Percentiles rank a stretch among this genome's conserved stretches.
Evolutionary conservation across 495 filamentous ascomycete genomes (phyloP).

Genomic region (Mytilinidion resinicola): DNA sequence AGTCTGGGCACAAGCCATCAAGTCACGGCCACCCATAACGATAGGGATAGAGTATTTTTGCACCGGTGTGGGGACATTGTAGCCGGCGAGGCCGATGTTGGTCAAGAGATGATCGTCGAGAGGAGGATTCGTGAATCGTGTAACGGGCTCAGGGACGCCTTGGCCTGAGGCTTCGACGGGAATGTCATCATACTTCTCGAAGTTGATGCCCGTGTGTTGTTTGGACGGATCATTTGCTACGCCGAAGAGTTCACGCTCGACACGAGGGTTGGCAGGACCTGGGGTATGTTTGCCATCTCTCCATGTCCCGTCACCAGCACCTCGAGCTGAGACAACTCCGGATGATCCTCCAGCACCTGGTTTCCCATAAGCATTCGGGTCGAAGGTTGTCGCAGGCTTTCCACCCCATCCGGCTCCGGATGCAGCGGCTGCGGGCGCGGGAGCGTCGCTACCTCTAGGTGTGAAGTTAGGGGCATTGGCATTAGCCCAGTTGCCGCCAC

Average conservation of each 20-base stretch:
- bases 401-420: slow-evolving; percentile 19
- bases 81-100: slow-evolving; percentile 89
- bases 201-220: slow-evolving; percentile 97
- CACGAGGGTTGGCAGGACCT: slow-evolving; percentile 75
- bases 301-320: slow-evolving; percentile 93
- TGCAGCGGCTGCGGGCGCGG: slow-evolving; percentile 1
- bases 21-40: slow-evolving; percentile 89
- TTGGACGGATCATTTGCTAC: slow-evolving; percentile 88
- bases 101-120: slow-evolving; percentile 82
- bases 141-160: slow-evolving; percentile 86
- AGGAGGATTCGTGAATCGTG: slow-evolving; percentile 85
- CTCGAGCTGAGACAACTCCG: slow-evolving; percentile 50
- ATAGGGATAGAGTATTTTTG: slow-evolving; percentile 98
- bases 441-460: slow-evolving; percentile 43
- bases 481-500: slow-evolving; percentile 65
- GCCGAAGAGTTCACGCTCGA: slow-evolving; percentile 95
- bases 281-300: slow-evolving; percentile 92
- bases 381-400: slow-evolving; percentile 39
- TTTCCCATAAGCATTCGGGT: slow-evolving; percentile 64
- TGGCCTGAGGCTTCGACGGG: slow-evolving; percentile 95
- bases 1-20: slow-evolving; percentile 99
- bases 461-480: slow-evolving; percentile 62
- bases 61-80: slow-evolving; percentile 90
- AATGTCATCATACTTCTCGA: slow-evolving; percentile 99
- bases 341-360: slow-evolving; percentile 48